Evolutionary conservation across 768 basidiomycete genomes (phyloP), one percentile per base, ranked within the genome.

Genomic region (Collybia sordida): DNA sequence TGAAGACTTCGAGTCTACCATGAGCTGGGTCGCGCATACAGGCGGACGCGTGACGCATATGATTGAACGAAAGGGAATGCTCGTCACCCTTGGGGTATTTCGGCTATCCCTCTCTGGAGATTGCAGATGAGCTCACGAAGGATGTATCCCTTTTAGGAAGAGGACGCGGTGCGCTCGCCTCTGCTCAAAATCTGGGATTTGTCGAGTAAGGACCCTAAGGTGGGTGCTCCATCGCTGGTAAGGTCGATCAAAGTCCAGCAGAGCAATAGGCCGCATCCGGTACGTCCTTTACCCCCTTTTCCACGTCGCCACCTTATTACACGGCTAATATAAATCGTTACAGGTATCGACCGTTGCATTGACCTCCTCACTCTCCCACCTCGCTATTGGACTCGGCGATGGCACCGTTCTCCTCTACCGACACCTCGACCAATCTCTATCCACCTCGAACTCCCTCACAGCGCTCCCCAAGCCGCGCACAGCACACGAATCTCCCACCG

Each of bases 311-410:
- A 35, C 43, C 34, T 21, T 35, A 15, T 39, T n/a, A 37, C 15
- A 18, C 47, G n/a, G 42, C 51, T 54, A 49, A 38, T 39, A 27
- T 52, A 51, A 27, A 38, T 19, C 38, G 18, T 42, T 53, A 62
- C 42, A 90, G 82, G 83, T 95, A 9, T 85, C 91, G 2, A 81
- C 87, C 1, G 72, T 97, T 36, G 90, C 94, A 0, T 72, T 94
- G 18, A 89, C 95, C 0, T 70, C 82, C 5, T 79, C 80, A 15
- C 75, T 97, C 3, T 82, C 90, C 0, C 90, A 94, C 64, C 82
- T 99, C 21, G 88, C 95, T 5, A 81, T 98, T 35, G 97, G 95
- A 12, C 80, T 98, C n/a, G 93, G 86, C 5, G 95, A 98, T 61
- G 97, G 97, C 21, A 90, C 90, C 0, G 95, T 97, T 14, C 77